Evolutionary conservation across 208 protist genomes (phyloP).

Genomic region (Leishmania tropica): DNA sequence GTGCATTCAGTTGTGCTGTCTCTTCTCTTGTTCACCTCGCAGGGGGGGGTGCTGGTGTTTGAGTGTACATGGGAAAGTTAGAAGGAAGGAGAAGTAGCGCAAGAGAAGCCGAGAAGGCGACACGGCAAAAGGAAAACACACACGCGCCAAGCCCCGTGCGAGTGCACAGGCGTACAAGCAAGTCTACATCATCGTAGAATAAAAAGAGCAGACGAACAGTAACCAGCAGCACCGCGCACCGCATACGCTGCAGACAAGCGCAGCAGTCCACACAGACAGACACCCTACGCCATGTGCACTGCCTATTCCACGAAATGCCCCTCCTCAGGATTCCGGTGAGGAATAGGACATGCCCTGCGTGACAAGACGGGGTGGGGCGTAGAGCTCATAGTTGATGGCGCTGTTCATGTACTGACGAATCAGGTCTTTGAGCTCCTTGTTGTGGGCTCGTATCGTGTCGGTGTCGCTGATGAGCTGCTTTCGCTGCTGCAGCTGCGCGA

Average conservation of each 20-base stretch:
- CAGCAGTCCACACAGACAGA: not conserved
- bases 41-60: not conserved
- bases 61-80: not conserved
- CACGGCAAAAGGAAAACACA: not conserved
- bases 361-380: conserved; percentile 75
- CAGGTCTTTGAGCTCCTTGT: conserved; percentile 91
- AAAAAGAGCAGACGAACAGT: not conserved
- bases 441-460: conserved; percentile 89
- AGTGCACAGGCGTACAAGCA: conserved; percentile 2
- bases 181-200: not conserved
- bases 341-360: conserved; percentile 17
- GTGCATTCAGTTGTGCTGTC: not conserved
- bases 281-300: not conserved
- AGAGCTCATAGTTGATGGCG: conserved; percentile 93
- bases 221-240: not conserved
- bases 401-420: conserved; percentile 92
- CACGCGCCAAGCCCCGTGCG: not conserved
- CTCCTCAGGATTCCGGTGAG: not conserved
- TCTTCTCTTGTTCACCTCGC: not conserved
- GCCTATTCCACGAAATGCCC: not conserved
- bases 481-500: conserved; percentile 89
- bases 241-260: not conserved
- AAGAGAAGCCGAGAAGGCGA: not conserved
- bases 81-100: not conserved
- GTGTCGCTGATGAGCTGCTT: conserved; percentile 85